phyloP scores from a whole-genome alignment of 1,284 basidiomycete species.

The Lentinus polychrous region DNA sequence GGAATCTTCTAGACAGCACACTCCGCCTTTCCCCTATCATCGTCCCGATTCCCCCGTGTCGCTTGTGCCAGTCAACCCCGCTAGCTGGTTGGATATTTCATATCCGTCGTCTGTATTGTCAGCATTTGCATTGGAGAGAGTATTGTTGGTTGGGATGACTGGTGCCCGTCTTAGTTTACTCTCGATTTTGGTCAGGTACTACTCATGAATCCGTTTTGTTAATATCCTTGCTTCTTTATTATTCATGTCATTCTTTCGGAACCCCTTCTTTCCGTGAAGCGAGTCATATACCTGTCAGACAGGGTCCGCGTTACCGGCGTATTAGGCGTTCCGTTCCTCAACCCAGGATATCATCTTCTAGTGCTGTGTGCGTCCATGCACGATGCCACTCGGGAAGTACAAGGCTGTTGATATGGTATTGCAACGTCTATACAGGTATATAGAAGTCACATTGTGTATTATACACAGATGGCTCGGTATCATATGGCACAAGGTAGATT shows the following conservation, averaged over 20 bases:
- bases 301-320: neutral
- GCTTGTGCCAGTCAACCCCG: neutral
- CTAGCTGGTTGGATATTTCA: constrained; percentile 1
- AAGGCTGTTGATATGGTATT: too few relatives aligned
- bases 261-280: neutral
- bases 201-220: constrained; percentile 9
- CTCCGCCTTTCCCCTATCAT: neutral
- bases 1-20: too few relatives aligned
- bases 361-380: too few relatives aligned
- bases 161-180: constrained; percentile 2
- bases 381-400: too few relatives aligned
- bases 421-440: too few relatives aligned
- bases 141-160: neutral
- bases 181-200: constrained; percentile 7
- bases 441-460: too few relatives aligned
- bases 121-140: neutral
- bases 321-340: constrained; percentile 10
- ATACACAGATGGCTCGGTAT: too few relatives aligned
- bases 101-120: neutral
- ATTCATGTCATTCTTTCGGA: constrained; percentile 1
- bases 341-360: too few relatives aligned
- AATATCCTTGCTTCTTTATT: constrained; percentile 7
- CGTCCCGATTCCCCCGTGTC: neutral
- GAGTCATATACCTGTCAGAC: neutral
- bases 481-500: too few relatives aligned